phyloP scores from a whole-genome alignment of 805 yeast species.

The Ogataea nonfermentans region DNA sequence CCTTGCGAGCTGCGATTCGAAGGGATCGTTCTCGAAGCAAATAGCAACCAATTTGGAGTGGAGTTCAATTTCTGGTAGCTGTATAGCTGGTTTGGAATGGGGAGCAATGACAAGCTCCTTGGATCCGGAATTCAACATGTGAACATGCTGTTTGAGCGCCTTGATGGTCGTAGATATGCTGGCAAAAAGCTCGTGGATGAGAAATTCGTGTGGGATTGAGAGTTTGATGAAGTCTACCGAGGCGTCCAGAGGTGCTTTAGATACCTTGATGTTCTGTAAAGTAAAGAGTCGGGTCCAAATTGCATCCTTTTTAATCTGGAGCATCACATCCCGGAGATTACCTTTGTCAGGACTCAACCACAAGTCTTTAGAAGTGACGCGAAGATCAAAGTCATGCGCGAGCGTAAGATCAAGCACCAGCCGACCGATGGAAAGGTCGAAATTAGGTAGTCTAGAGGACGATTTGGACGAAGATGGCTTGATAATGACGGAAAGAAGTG shows the following conservation, averaged over 20 bases:
- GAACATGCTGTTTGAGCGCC: slow-evolving; percentile 57
- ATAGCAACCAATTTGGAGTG: slow-evolving; percentile 42
- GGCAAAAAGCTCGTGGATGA: slow-evolving; percentile 78
- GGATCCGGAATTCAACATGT: slow-evolving; percentile 45
- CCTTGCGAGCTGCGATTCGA: slow-evolving; percentile 58
- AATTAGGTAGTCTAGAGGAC: not conserved
- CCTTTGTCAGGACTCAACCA: no score
- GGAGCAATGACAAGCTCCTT: slow-evolving; percentile 39
- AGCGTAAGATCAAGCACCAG: no score
- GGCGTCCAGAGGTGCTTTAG: slow-evolving; percentile 19
- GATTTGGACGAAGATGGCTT: not conserved
- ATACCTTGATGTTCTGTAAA: slow-evolving; percentile 10
- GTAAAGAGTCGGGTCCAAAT: slow-evolving; percentile 48
- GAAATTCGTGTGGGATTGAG: slow-evolving; percentile 68
- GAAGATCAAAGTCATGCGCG: no score
- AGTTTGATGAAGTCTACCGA: slow-evolving; percentile 43
- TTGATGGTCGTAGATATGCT: slow-evolving; percentile 68
- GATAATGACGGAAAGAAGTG: not conserved
- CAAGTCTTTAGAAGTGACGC: no score
- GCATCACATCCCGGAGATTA: not conserved
- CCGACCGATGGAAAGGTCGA: no score
- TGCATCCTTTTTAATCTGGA: not conserved
- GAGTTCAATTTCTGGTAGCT: slow-evolving; percentile 43
- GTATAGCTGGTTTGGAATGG: slow-evolving; percentile 33
- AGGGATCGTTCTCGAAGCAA: slow-evolving; percentile 61